Conservation (phyloP, 257 asterid species). For the Fraxinus quadrangulata region DNA sequence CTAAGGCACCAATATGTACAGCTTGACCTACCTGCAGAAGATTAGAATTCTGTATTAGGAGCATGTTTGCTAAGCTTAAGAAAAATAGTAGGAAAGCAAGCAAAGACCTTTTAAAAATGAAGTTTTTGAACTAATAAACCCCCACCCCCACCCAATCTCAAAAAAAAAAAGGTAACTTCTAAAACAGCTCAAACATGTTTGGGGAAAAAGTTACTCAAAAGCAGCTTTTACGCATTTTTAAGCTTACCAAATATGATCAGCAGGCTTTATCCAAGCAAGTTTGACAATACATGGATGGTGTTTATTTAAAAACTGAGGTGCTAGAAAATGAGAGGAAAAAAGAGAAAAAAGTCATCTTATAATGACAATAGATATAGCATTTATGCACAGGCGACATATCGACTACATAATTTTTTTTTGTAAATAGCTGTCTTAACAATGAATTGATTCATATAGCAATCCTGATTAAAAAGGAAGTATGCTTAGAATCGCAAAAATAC, state of each 20-base stretch:
- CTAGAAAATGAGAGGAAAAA: not conserved
- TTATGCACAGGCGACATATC: not conserved
- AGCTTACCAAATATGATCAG: not conserved
- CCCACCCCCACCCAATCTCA: not conserved
- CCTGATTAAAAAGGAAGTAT: not conserved
- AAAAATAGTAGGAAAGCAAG: not conserved
- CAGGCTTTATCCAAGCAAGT: not conserved
- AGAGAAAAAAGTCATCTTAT: not conserved
- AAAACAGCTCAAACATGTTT: not conserved
- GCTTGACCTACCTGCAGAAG: conserved; percentile 83
- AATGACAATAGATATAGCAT: not conserved
- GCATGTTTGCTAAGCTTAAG: not conserved
- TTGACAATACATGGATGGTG: not conserved
- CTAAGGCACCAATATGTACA: conserved; percentile 77
- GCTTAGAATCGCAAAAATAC: not conserved
- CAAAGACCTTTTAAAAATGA: not conserved
- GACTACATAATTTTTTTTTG: not conserved
- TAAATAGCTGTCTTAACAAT: not conserved
- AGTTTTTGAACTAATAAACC: not conserved
- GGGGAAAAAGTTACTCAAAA: not conserved
- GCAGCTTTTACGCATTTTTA: not conserved
- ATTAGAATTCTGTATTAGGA: conserved; percentile 11
- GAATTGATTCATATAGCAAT: conserved; percentile 7
- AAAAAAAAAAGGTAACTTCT: not conserved
- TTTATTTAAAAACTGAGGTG: not conserved